These are phyloP conservation scores for Cyberlindnera veronae DNA, from an alignment of 805 yeast genomes.

Conservation along the genomic window DNA sequence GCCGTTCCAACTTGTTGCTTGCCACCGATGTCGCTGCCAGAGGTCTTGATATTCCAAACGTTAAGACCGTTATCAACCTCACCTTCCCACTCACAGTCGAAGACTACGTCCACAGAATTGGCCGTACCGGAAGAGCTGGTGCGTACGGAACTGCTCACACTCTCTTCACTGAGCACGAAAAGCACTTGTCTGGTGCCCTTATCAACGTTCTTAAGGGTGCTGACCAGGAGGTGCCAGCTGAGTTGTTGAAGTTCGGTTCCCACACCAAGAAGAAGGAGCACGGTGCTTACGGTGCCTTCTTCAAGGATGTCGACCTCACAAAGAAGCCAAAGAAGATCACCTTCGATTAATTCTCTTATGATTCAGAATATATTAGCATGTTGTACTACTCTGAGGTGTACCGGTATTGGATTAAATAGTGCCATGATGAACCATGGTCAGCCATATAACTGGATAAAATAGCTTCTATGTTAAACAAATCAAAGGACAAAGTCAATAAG, in stretches of 20 bases:
- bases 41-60: slow-evolving; percentile 97
- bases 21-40: slow-evolving; percentile 99
- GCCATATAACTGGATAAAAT: too few relatives aligned
- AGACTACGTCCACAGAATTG: slow-evolving; percentile 95
- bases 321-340: slow-evolving; percentile 88
- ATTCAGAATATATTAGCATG: too few relatives aligned
- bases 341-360: slow-evolving; percentile 48
- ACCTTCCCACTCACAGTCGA: slow-evolving; percentile 96
- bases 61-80: slow-evolving; percentile 88
- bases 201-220: slow-evolving; percentile 93
- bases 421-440: too few relatives aligned
- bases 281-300: slow-evolving; percentile 97
- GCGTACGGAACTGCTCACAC: slow-evolving; percentile 94
- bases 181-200: slow-evolving; percentile 91
- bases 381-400: too few relatives aligned
- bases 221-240: slow-evolving; percentile 93
- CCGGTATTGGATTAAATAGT: too few relatives aligned
- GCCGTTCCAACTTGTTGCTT: slow-evolving; percentile 68
- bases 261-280: slow-evolving; percentile 98
- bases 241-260: slow-evolving; percentile 89
- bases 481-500: too few relatives aligned
- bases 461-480: too few relatives aligned
- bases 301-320: slow-evolving; percentile 83
- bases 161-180: slow-evolving; percentile 93
- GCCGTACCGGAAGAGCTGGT: slow-evolving; percentile 98